phyloP scores from a whole-genome alignment of 345 rosid species.

The Jatropha curcas region DNA sequence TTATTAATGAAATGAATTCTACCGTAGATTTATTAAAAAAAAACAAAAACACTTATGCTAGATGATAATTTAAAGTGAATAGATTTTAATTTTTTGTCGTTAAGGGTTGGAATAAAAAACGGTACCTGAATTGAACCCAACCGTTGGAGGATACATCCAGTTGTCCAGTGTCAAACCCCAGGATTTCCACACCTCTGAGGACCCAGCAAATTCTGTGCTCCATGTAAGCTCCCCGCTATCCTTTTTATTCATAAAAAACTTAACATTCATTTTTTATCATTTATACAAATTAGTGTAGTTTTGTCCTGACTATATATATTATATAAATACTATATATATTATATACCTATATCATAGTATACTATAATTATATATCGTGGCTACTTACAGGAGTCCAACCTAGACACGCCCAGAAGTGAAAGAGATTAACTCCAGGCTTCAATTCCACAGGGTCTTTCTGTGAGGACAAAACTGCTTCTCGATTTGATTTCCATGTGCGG shows the following conservation, averaged over 20 bases:
- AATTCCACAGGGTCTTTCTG: constrained; percentile 43
- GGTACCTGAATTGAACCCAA: constrained; percentile 81
- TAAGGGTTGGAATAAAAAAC: too few relatives aligned
- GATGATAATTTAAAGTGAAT: neutral
- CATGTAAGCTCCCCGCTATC: constrained; percentile 94
- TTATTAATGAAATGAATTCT: too few relatives aligned
- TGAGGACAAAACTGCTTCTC: constrained; percentile 81
- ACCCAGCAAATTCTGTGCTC: constrained; percentile 79
- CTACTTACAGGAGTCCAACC: constrained; percentile 75
- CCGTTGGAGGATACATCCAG: constrained; percentile 57
- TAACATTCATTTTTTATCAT: neutral
- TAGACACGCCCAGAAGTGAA: constrained; percentile 43
- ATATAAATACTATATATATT: too few relatives aligned
- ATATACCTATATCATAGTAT: too few relatives aligned
- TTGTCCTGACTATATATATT: too few relatives aligned
- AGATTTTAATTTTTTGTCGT: too few relatives aligned
- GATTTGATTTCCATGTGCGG: constrained; percentile 74
- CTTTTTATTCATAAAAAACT: constrained; percentile 40
- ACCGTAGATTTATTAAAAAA: too few relatives aligned
- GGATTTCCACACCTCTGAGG: constrained; percentile 57
- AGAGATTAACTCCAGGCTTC: constrained; percentile 54
- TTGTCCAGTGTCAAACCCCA: constrained; percentile 79
- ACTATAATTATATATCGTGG: too few relatives aligned
- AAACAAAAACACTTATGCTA: too few relatives aligned
- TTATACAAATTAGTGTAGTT: neutral